Base-by-base conservation (phyloP, 495 filamentous ascomycete genomes). In the Xanthoparmelia taractica region DNA sequence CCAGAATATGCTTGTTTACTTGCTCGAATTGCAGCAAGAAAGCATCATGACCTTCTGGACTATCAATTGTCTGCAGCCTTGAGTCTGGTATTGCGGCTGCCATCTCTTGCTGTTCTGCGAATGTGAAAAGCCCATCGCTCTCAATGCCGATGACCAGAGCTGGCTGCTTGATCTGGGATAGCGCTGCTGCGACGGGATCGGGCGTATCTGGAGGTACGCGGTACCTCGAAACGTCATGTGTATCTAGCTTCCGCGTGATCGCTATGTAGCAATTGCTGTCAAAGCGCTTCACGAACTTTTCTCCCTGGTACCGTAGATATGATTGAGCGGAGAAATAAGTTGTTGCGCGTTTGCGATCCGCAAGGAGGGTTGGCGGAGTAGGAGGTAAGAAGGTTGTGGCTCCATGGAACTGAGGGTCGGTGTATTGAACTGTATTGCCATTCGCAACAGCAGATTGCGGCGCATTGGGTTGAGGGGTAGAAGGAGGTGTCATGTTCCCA, bases 251-350 rank as follows among this genome's bases (percentile, higher is more conserved):
- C 64, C 94, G 89, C 8, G 94, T 97, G 73, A 97, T 96, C 64
- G 94, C 92, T 63, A 98, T 97, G 76, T 98, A 98, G 77, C 94
- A 97, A 72, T 98, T 98, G 66, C 90, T 88, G 74, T 98, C 94
- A 71, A 97, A 98, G 10, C 94, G 87, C 70, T 90, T 91, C 65
- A 97, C 93, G 71, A 98, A 98, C 74, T 98, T 98, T 60, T 87
- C 83, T 48, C 90, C 93, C 76, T 98, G 94, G 74, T 98, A 98
- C n/a, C 94, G 88, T 10, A 98, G 87, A 72, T 98, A 98, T 1
- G 90, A 96, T 71, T 98, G 94, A 0, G 93, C 94, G 20, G 93
- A 97, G 75, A 97, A 98, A 72, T 96, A 96, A 8, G 91, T 95
- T 3, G 91, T 85, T 0, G 86, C 80, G 20, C 79, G 79, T 34